Base-by-base conservation (phyloP, 768 basidiomycete genomes). In the Pisolithus orientalis region DNA sequence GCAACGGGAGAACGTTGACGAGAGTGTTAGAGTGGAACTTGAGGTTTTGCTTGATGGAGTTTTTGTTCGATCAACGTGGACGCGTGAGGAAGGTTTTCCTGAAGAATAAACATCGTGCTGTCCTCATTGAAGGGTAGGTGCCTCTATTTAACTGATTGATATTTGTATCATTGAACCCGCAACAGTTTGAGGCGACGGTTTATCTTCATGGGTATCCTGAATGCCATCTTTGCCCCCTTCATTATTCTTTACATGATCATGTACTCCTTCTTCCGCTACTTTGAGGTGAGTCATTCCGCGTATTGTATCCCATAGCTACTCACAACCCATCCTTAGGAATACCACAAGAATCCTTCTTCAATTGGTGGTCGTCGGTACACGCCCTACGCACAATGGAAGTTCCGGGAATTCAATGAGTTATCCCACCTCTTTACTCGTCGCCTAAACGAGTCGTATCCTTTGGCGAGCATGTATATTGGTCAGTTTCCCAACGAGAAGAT, bases 251-350 rank as follows among this genome's bases (percentile, higher is more conserved):
- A 99, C 68, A 81, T 97, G 40, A 70, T 98, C 39, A 90, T 98
- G 84, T 99, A 96, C 66, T 98, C 94, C 1, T 99, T 99, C 78
- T 99, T 99, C 77, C 89, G 95, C 4, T 99, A 99, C 67, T 99
- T 99, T 56, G 96, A 99, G 78, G 96, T 93, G 45, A 48, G 83
- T 67, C 11, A 5, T 9, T 17, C 21, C 50, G 50, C 38, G 21
- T 39, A 39, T 10, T 39, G 32, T 32, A n/a, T 16, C 24, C 31
- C 38, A 16, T 28, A 28, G 29, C 37, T 7, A 27, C 29, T 24
- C 39, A 32, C n/a, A 17, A 53, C 53, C 24, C 16, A 16, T 40
- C 31, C 28, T 0, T 59, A 99, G 96, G 94, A 99, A 77, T 98
- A 97, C 63, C 96, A 92, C 79, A 95, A 95, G 70, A 93, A 98